Percentiles rank a stretch among this genome's conserved stretches.
Evolutionary conservation across 1,284 basidiomycete genomes (phyloP).

Genomic region (Schizopora paradoxa): DNA sequence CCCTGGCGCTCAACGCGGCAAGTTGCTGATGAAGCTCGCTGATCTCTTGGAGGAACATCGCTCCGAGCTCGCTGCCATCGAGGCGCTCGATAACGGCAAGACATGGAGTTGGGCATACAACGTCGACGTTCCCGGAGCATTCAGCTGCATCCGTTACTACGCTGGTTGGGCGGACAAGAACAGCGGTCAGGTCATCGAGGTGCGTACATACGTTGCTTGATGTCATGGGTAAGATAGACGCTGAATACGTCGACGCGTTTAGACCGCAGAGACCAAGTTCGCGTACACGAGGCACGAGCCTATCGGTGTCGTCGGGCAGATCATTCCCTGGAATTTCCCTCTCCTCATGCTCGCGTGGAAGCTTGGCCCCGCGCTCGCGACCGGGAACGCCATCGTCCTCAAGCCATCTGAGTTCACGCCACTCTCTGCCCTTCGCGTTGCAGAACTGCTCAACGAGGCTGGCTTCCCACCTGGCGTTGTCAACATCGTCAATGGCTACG

Average conservation of each 20-base stretch:
- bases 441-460: constrained; percentile 43
- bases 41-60: constrained; percentile 65
- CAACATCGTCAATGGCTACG: constrained; percentile 67
- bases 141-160: constrained; percentile 68
- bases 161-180: constrained; percentile 87
- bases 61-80: constrained; percentile 73
- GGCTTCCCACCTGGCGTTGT: constrained; percentile 70
- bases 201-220: constrained; percentile 25
- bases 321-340: constrained; percentile 75
- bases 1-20: constrained; percentile 58
- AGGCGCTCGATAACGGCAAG: constrained; percentile 82
- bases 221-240: constrained; percentile 1
- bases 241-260: too few relatives aligned
- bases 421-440: constrained; percentile 65
- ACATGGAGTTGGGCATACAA: constrained; percentile 70
- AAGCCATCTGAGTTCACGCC: constrained; percentile 93
- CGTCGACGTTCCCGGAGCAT: constrained; percentile 68
- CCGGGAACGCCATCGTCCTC: constrained; percentile 78
- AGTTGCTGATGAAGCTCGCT: constrained; percentile 67
- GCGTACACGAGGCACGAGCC: constrained; percentile 88
- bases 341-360: constrained; percentile 71
- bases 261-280: constrained; percentile 67
- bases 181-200: constrained; percentile 73
- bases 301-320: constrained; percentile 84
- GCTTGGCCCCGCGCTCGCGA: constrained; percentile 79